Evolutionary conservation across 176 grass and related monocot genomes (phyloP), one percentile per base, ranked within the genome.

Genomic region (Juncus effusus): DNA sequence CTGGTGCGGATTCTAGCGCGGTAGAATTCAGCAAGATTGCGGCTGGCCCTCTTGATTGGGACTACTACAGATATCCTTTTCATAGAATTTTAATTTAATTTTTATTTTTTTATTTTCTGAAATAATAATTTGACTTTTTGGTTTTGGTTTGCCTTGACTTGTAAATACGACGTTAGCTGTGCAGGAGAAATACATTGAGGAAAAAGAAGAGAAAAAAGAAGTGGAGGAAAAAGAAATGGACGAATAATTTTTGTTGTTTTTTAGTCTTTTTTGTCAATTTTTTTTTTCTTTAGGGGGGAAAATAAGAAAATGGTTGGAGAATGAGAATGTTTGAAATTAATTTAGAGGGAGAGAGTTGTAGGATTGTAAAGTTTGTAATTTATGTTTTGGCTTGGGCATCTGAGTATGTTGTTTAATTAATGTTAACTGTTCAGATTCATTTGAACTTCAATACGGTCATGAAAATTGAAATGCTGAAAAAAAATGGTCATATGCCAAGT

Each of bases 31-130:
- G 93, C 77, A 97, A 97, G 81, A 82, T 92, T 73, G 88, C 88
- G 5, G 93, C 75, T 0, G 79, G 77, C 0, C 82, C 88, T 42
- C 80, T 89, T 69, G 77, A 86, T 62, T 97, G 88, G 88, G 93
- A 92, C 65, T 97, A 97, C 44, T 89, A 80, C 68, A 86, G 93
- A 97, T 97, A 89, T 97, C 93, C 88, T 97, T 86, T 84, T 82
- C 41, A 56, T 80, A 35, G 5, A 42, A 53, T 36, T 7, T 71
- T 61, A 6, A 51, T 47, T 1, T 60, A 8, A 56, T 37, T 66
- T 11, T 14, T 50, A 61, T 74, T 15, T 57, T 4, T 67, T 54
- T 52, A n/a, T 51, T 12, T 67, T 72, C 52, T 60, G 9, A 64
- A 38, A 4, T 37, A 57, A 54, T 59, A 38, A 19, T 68, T 42